Evolutionary conservation across 495 filamentous ascomycete species (phyloP).

Genomic region (Aspergillus avenaceus): DNA sequence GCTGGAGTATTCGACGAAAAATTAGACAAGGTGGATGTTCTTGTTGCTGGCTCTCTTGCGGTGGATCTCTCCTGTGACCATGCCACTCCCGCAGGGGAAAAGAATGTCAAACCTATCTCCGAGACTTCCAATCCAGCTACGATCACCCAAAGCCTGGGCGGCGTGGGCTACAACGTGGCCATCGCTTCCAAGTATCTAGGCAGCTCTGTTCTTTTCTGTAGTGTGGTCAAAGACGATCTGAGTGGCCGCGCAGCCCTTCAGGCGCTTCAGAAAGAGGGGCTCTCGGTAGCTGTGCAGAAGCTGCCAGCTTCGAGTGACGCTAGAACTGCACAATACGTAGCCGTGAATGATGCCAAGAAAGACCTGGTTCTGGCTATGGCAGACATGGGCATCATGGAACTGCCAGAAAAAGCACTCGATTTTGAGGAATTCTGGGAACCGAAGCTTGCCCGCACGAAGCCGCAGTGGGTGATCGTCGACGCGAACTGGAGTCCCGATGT

Average conservation of each 20-base stretch:
- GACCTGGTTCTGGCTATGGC: constrained; percentile 85
- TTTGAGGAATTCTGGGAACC: constrained; percentile 57
- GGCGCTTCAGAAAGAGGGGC: constrained; percentile 54
- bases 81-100: constrained; percentile 35
- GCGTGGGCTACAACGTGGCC: constrained; percentile 93
- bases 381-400: constrained; percentile 84
- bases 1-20: constrained; percentile 8
- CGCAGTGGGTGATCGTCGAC: constrained; percentile 75
- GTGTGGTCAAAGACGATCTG: constrained; percentile 70
- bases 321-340: constrained; percentile 85
- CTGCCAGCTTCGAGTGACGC: constrained; percentile 45
- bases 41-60: constrained; percentile 86
- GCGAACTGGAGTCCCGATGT: constrained; percentile 70
- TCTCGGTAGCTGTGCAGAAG: constrained; percentile 58
- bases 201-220: constrained; percentile 62
- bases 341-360: constrained; percentile 79
- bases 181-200: constrained; percentile 66
- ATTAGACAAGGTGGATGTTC: constrained; percentile 50
- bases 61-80: constrained; percentile 86
- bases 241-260: constrained; percentile 67
- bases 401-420: constrained; percentile 32
- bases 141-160: constrained; percentile 79
- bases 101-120: constrained; percentile 44
- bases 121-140: constrained; percentile 84
- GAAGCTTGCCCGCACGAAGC: constrained; percentile 48